A percentile compares a stretch with the other conserved stretches of the same genome.
These are phyloP conservation scores for Podospora pseudoanserina DNA, from an alignment of 495 filamentous ascomycete species.

Conservation along the genomic window DNA sequence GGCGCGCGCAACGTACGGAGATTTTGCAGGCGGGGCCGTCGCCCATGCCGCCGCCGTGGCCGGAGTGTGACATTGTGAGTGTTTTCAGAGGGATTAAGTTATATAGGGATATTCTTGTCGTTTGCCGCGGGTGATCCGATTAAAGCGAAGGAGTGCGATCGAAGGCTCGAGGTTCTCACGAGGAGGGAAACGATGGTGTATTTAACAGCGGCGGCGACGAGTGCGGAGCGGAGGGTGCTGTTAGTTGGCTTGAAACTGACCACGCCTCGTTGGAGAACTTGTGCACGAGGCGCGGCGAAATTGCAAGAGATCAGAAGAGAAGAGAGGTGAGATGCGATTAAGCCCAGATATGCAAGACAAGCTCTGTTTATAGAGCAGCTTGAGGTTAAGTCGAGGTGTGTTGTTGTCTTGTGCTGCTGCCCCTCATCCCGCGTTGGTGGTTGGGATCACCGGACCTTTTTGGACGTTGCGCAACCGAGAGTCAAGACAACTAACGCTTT, in stretches of 20 bases:
- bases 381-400: not conserved
- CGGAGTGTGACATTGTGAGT: slow-evolving; percentile 19
- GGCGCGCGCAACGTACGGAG: slow-evolving; percentile 12
- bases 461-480: not conserved
- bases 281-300: not conserved
- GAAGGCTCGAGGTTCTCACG: not conserved
- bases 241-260: not conserved
- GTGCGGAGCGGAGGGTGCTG: not conserved
- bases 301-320: not conserved
- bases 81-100: not conserved
- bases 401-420: not conserved
- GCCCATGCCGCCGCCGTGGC: slow-evolving; percentile 10
- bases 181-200: not conserved
- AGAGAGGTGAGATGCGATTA: no score
- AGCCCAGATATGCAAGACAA: not conserved
- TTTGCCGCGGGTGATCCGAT: not conserved
- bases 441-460: not conserved
- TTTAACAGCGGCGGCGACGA: not conserved
- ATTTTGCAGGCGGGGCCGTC: slow-evolving; percentile 22
- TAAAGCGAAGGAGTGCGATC: not conserved
- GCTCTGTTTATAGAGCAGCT: not conserved
- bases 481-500: not conserved
- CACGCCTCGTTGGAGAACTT: not conserved
- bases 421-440: not conserved
- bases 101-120: not conserved